A percentile compares a stretch with the other conserved stretches of the same genome.
Evolutionary conservation across 768 basidiomycete genomes (phyloP).

Genomic region (Phaffia tasmanica): DNA sequence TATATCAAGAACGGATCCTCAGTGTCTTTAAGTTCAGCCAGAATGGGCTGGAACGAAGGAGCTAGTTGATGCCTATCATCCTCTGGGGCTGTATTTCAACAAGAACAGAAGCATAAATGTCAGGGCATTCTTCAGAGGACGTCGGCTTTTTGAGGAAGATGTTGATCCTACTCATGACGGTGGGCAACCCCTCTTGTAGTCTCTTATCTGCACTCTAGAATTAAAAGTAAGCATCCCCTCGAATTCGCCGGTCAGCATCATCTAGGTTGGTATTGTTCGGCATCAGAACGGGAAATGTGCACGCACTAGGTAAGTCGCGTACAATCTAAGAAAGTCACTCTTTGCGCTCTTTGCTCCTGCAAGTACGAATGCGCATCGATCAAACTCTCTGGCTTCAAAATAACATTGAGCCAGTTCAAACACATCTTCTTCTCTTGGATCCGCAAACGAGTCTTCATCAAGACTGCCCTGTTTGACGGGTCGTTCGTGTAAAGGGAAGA

Average conservation of each 20-base stretch:
- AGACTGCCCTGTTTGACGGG: constrained; percentile 6
- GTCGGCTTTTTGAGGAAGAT: not conserved
- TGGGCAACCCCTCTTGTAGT: constrained; percentile 21
- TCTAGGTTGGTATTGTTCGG: not conserved
- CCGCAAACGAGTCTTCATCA: constrained; percentile 35
- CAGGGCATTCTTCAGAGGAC: not conserved
- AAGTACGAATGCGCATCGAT: constrained; percentile 58
- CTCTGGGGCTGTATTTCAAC: constrained; percentile 3
- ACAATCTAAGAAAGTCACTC: constrained; percentile 63
- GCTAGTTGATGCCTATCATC: constrained; percentile 17
- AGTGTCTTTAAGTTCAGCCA: constrained; percentile 49
- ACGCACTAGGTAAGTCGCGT: constrained; percentile 77
- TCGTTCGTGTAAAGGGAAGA: constrained; percentile 19
- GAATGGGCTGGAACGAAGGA: constrained; percentile 37
- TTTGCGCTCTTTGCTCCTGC: constrained; percentile 50
- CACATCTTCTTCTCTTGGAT: constrained; percentile 53
- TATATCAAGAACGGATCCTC: constrained; percentile 75
- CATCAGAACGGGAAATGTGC: not conserved
- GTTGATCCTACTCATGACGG: constrained; percentile 18
- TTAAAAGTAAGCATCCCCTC: not conserved
- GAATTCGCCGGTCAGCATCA: not conserved
- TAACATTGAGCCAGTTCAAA: constrained; percentile 60
- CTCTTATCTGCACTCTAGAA: constrained; percentile 22
- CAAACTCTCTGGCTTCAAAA: constrained; percentile 65
- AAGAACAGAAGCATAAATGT: constrained; percentile 6